Conservation (phyloP, 768 basidiomycete genomes). For the Suillus subaureus region DNA sequence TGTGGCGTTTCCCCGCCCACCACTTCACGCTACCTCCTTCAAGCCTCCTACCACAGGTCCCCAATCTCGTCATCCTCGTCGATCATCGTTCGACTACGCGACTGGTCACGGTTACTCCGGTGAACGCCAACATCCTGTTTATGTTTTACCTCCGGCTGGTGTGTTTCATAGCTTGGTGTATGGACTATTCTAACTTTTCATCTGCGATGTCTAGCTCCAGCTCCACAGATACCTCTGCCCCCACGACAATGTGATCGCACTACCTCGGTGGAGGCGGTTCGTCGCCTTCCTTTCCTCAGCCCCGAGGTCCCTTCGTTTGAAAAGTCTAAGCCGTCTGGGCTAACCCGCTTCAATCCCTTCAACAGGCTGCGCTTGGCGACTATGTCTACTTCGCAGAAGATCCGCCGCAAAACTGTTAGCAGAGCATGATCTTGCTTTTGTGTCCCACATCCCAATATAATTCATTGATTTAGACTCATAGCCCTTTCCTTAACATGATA, state of each 20-base stretch:
- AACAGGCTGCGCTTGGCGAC: conserved; percentile 3
- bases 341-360: conserved; percentile 19
- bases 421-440: conserved; percentile 10
- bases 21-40: neutral
- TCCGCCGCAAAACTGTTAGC: conserved; percentile 14
- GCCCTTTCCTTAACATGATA: neutral
- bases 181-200: neutral
- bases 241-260: neutral
- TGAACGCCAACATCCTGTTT: neutral
- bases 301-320: neutral
- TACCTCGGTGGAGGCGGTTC: neutral
- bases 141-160: neutral
- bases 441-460: neutral
- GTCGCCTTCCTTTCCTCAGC: neutral
- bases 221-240: neutral
- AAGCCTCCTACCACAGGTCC: neutral
- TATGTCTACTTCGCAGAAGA: neutral
- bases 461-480: neutral
- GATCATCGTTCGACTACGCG: neutral
- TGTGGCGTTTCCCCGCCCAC: neutral
- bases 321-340: conserved; percentile 7
- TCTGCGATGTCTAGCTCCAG: neutral
- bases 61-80: neutral
- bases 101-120: neutral
- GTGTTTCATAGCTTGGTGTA: neutral